Percentiles rank a stretch among this genome's conserved stretches.
Conservation (phyloP, 2,329 filamentous ascomycete genomes). For the Cladosporium halotolerans region DNA sequence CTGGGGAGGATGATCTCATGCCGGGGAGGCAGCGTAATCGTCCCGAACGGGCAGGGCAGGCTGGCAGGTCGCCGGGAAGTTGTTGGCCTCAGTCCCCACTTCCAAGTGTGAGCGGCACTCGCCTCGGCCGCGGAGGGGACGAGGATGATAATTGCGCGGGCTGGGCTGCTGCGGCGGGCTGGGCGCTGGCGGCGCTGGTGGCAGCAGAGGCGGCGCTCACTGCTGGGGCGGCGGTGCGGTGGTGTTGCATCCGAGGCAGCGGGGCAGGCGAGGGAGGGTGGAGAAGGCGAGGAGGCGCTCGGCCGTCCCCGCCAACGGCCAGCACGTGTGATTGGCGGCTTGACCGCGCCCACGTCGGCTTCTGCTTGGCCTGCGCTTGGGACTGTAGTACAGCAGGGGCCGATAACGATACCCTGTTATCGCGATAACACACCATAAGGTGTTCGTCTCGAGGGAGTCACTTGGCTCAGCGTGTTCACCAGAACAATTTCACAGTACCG, state of each 20-base stretch:
- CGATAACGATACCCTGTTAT: too few species aligned
- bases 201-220: too few species aligned
- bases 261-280: neutral
- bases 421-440: too few species aligned
- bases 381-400: neutral
- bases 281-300: neutral
- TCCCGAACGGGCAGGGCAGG: too few species aligned
- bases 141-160: neutral
- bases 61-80: too few species aligned
- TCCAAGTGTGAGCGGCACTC: neutral
- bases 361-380: neutral
- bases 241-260: neutral
- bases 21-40: neutral
- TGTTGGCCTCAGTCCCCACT: neutral
- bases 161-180: too few species aligned
- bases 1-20: constrained; percentile 11
- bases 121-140: neutral
- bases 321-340: neutral
- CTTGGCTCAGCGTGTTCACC: too few species aligned
- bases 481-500: too few species aligned
- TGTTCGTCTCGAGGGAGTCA: too few species aligned
- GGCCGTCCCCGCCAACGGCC: too few species aligned
- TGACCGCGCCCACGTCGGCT: neutral
- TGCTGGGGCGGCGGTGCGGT: too few species aligned
- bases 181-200: too few species aligned